Evolutionary conservation across 371 early-diverging fungal species (phyloP).

Genomic region (Cokeromyces recurvatus): DNA sequence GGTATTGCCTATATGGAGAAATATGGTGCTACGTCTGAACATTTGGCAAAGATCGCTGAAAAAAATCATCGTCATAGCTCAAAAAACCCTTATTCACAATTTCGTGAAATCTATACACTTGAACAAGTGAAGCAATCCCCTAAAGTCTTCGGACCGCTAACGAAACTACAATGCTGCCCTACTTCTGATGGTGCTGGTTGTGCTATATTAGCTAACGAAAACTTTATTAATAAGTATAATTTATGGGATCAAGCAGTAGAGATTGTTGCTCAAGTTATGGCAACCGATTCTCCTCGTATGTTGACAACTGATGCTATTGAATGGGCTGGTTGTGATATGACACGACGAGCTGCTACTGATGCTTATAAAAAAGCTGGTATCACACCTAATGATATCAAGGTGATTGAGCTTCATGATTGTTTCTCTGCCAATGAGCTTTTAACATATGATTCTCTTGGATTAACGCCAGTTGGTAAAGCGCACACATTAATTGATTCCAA

Average conservation of each 20-base stretch:
- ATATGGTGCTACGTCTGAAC: conserved; percentile 54
- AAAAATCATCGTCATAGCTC: conserved; percentile 77
- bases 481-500: conserved; percentile 53
- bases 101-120: conserved; percentile 63
- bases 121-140: conserved; percentile 65
- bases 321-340: conserved; percentile 73
- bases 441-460: conserved; percentile 75
- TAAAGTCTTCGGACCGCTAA: conserved; percentile 66
- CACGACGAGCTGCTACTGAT: conserved; percentile 56
- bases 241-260: conserved; percentile 70
- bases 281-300: conserved; percentile 66
- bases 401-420: conserved; percentile 80
- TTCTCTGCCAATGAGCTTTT: conserved; percentile 78
- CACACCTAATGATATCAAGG: conserved; percentile 58
- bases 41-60: conserved; percentile 69
- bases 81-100: conserved; percentile 78
- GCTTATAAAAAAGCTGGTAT: conserved; percentile 59
- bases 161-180: conserved; percentile 77
- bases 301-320: conserved; percentile 59
- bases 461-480: conserved; percentile 62
- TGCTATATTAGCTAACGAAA: conserved; percentile 65
- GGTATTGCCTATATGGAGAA: conserved; percentile 69
- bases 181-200: conserved; percentile 77
- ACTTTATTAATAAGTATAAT: conserved; percentile 59
- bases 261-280: conserved; percentile 66